Base-by-base conservation (phyloP, 2,329 filamentous ascomycete species). In the Cucurbitaria berberidis region DNA sequence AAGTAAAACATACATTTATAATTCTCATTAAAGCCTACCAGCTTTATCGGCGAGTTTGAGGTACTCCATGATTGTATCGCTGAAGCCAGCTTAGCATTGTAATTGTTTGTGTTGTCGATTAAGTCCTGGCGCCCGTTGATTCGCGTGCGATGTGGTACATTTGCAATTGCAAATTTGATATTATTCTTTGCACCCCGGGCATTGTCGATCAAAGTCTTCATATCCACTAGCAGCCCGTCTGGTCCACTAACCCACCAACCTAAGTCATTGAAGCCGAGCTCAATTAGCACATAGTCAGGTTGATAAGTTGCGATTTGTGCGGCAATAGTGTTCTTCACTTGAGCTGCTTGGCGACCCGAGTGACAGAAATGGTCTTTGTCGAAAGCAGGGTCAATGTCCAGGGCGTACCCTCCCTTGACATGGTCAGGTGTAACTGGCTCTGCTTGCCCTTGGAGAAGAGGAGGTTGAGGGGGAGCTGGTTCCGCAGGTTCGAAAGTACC, bases 211-310 rank as follows among this genome's bases (percentile, higher is more conserved):
- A 57, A 24, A 1, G 34, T 24, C 21, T 45, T 45, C 49, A 53
- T 53, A 24, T 50, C 39, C 0, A n/a, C n/a, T 11, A 57, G 22
- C 36, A 50, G 19, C 2, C 50, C 50, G 2, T 53, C 49, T 15
- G 54, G 50, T 7, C 50, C 50, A 19, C 26, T 57, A 38, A 57
- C 32, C 15, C 36, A 53, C 54, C 54, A 57, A 3, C 50, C 50
- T 3, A 57, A 35, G 26, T 53, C 49, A 29, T 57, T 57, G 27
- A 57, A 53, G 3, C 50, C 54, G 15, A 53, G 54, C 9, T 18
- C 32, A 29, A 56, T 30, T 1, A 53, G 38, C 7, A 57, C 34
- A 27, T 57, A 53, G 24, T 53, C 45, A n/a, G 54, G 53, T 29
- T 53, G 49, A 32, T 57, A 53, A 3, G 53, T 42, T 13, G 30